phyloP scores from a whole-genome alignment of 2,329 filamentous ascomycete species.

The Verruconis gallopava region DNA sequence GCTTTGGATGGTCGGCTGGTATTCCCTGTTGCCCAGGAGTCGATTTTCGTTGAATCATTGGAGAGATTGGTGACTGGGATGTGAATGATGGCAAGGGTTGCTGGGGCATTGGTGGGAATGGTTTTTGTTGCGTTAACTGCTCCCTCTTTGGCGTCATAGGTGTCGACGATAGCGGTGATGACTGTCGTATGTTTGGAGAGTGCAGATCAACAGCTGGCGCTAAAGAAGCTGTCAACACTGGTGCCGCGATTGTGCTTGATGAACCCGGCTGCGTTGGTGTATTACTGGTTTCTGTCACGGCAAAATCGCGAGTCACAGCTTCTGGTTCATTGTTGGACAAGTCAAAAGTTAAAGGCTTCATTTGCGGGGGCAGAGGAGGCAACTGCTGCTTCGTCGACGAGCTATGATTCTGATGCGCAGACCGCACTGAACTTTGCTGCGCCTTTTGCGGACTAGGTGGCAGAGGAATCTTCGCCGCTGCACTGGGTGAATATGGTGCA shows the following conservation, averaged over 20 bases:
- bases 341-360: conserved; percentile 20
- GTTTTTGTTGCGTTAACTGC: conserved; percentile 6
- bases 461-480: conserved; percentile 31
- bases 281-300: conserved; percentile 11
- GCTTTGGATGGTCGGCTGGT: conserved; percentile 3
- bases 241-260: neutral
- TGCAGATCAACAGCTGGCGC: conserved; percentile 16
- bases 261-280: conserved; percentile 1
- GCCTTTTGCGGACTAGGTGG: conserved; percentile 32
- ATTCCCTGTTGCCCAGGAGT: neutral
- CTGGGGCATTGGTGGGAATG: conserved; percentile 18
- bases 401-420: neutral
- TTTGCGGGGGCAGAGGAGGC: conserved; percentile 14
- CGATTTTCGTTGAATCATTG: neutral
- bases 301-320: conserved; percentile 21
- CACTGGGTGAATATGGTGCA: conserved; percentile 24
- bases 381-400: conserved; percentile 3
- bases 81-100: conserved; percentile 21
- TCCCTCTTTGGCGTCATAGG: conserved; percentile 5
- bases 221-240: conserved; percentile 3
- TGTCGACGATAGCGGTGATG: conserved; percentile 9
- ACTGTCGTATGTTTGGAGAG: neutral
- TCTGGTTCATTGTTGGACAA: conserved; percentile 29
- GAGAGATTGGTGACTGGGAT: neutral
- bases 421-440: conserved; percentile 1